Evolutionary conservation across 1,284 basidiomycete genomes (phyloP), one percentile per base, ranked within the genome.

Genomic region (Pseudozyma tsukubaensis): DNA sequence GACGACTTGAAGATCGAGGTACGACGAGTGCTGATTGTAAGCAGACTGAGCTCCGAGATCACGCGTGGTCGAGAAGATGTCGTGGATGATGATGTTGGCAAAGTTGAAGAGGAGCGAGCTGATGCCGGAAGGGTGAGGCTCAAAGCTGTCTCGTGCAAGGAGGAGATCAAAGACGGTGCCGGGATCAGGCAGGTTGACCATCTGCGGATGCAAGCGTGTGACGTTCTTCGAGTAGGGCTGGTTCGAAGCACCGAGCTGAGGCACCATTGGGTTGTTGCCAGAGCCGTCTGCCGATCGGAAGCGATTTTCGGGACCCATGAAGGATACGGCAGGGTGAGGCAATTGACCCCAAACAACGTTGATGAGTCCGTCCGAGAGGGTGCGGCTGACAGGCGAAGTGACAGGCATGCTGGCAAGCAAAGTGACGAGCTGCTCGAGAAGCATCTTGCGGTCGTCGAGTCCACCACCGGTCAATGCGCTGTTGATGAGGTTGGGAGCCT

Each of bases 1-100:
- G 4, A 94, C 85, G 9, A 91, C 88, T 76, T 89, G 90, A 34
- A 94, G 84, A 77, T 94, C 92, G 32, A 94, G 87, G 82, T 94
- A 94, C 69, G 90, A 91, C 72, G 89, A 90, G 2, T 89, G 86
- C 58, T 89, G 85, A 80, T 94, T 94, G 77, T 89, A 88, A 44
- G 66, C 55, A 1, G 72, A 71, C 19, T 70, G 58, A 0, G 49
- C 53, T 11, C 34, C 50, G 10, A 55, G 61, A 43, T 61, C 44
- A 21, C 72, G 71, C 32, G 61, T 70, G 21, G 78, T 80, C 36
- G 69, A 63, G 52, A 80, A 81, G 68, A 76, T 70, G 68, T 81
- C 78, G 67, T 81, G 79, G n/a, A 78, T 80, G 66, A 81, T 72
- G 34, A 78, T 71, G 61, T 72, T 79, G 64, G 79, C 77, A 63